These are phyloP conservation scores for Beauveria sp. DNA, from an alignment of 2,329 filamentous ascomycete genomes.

Conservation along the genomic window DNA sequence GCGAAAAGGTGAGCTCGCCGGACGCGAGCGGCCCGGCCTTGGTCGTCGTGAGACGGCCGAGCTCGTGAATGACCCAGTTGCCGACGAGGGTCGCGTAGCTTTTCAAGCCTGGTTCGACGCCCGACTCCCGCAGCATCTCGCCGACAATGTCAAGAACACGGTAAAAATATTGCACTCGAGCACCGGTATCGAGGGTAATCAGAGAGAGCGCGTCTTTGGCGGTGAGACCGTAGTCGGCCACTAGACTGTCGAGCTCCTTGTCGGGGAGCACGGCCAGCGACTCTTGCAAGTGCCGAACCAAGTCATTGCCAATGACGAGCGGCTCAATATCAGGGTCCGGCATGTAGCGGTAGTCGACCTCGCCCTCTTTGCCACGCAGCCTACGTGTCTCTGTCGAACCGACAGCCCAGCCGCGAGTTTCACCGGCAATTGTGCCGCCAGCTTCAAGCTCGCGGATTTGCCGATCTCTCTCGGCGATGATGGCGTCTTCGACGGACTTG, in stretches of 20 bases:
- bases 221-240: conserved; percentile 58
- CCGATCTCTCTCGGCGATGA: conserved; percentile 81
- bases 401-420: conserved; percentile 89
- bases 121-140: conserved; percentile 17
- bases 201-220: conserved; percentile 79
- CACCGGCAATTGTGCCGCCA: conserved; percentile 69
- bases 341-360: conserved; percentile 98
- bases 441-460: conserved; percentile 75
- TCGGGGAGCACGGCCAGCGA: conserved; percentile 69
- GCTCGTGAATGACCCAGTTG: conserved; percentile 69
- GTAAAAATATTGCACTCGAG: conserved; percentile 75
- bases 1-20: conserved; percentile 39
- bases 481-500: conserved; percentile 90
- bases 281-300: conserved; percentile 55
- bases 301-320: conserved; percentile 62
- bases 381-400: conserved; percentile 74
- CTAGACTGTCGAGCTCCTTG: conserved; percentile 54
- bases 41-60: conserved; percentile 59
- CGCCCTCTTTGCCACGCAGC: conserved; percentile 87
- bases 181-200: conserved; percentile 68
- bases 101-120: conserved; percentile 20
- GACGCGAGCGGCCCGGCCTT: conserved; percentile 27
- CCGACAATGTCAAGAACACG: conserved; percentile 49
- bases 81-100: conserved; percentile 40
- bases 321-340: conserved; percentile 87